Percentiles rank a stretch among this genome's conserved stretches.
These are phyloP conservation scores for Terfezia boudieri DNA, from an alignment of 495 filamentous ascomycete genomes.

Conservation along the genomic window DNA sequence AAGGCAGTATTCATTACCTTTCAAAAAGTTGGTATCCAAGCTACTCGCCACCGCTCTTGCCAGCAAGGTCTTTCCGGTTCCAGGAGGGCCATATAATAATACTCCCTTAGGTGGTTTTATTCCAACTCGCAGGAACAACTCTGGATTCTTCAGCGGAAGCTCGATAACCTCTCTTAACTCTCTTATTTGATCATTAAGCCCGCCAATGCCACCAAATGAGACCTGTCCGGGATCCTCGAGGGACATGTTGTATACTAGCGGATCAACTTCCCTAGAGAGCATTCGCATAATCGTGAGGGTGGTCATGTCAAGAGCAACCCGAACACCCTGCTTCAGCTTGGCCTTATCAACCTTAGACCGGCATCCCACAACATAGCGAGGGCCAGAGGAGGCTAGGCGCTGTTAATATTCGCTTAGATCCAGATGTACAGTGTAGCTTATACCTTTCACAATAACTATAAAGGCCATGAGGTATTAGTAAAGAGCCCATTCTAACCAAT, in stretches of 20 bases:
- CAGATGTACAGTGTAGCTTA: background rate
- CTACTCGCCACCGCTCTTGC: conserved; percentile 92
- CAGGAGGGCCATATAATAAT: conserved; percentile 82
- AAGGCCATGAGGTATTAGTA: conserved; percentile 5
- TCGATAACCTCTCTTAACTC: conserved; percentile 97
- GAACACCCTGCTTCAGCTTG: conserved; percentile 93
- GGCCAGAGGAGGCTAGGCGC: conserved; percentile 77
- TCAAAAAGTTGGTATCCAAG: conserved; percentile 95
- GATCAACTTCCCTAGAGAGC: conserved; percentile 95
- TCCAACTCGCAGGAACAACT: conserved; percentile 86
- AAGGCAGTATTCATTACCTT: conserved; percentile 35
- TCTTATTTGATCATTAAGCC: conserved; percentile 95
- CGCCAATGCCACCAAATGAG: conserved; percentile 97
- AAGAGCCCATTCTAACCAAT: background rate
- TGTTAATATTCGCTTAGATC: background rate
- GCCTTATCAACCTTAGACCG: conserved; percentile 91
- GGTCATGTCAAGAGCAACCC: conserved; percentile 98
- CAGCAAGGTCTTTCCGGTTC: conserved; percentile 90
- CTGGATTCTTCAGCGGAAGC: conserved; percentile 92
- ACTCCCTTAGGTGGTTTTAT: conserved; percentile 99
- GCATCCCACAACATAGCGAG: conserved; percentile 95
- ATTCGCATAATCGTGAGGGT: conserved; percentile 99
- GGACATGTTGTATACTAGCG: conserved; percentile 99
- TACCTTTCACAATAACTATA: background rate
- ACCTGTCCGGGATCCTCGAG: conserved; percentile 94